Base-by-base conservation (phyloP, 129 eudicot genomes). In the Helichrysum umbraculigerum region DNA sequence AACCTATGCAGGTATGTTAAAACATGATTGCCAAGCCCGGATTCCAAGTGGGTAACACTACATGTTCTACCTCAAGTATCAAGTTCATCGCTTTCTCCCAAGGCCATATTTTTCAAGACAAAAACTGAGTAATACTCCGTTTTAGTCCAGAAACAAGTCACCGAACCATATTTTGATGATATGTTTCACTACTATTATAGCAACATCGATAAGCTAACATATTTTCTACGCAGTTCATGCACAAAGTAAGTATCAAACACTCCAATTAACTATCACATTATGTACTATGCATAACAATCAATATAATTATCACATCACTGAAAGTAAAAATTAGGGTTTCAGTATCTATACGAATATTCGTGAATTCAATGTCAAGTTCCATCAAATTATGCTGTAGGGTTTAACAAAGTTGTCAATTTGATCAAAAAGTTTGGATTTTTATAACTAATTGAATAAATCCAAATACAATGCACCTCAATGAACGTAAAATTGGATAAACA, bases 301-400 rank as follows among this genome's bases (percentile, higher is more conserved):
- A 47, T 47, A 47, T 14, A 47, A 47, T 14, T 14, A 47, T 50
- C 64, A 65, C 65, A 20, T 65, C 65, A 47, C 71, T 3, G 16
- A 39, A 25, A 42, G 42, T 5, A 21, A 11, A 69, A 58, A 39
- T 78, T 78, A 78, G 81, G 76, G 81, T 78, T 78, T 78, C 76
- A 42, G 63, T 70, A 70, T 44, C 12, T 51, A 3, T 19, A 4
- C 33, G 15, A 44, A 20, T 0, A 25, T 25, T 25, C 28, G n/a
- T n/a, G 21, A 77, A 77, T 69, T 77, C 76, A 77, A 59, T 28
- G 15, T 32, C 81, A 51, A 57, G 51, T 41, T 41, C 25, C 52
- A 60, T 56, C 62, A 71, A 32, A 19, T 19, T 57, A 16, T n/a
- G 25, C 62, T 37, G 16, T 60, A 21, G 25, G 64, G 52, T 58